These are phyloP conservation scores for Ascochyta viciae-villosae DNA, from an alignment of 2,329 filamentous ascomycete genomes.

Conservation along the genomic window DNA sequence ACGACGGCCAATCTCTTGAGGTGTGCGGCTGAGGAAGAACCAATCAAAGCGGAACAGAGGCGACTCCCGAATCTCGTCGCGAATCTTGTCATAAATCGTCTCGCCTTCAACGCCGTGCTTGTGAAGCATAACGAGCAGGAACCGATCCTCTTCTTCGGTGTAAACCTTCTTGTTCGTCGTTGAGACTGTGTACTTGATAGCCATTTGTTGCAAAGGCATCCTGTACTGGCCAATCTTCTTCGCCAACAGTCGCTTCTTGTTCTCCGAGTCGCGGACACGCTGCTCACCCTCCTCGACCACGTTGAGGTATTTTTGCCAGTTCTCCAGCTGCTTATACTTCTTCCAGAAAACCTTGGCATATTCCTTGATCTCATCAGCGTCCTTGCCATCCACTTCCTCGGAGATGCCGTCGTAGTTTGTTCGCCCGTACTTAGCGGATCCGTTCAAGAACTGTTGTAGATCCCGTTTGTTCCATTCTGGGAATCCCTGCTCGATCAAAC, in stretches of 20 bases:
- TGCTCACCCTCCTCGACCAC: conserved; percentile 94
- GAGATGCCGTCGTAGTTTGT: conserved; percentile 85
- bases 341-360: conserved; percentile 98
- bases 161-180: conserved; percentile 99
- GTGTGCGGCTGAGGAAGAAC: conserved; percentile 97
- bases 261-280: conserved; percentile 83
- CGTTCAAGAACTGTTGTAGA: conserved; percentile 98
- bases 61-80: conserved; percentile 95
- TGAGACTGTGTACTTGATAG: conserved; percentile 98
- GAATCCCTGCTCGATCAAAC: conserved; percentile 83
- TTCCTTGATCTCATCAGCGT: conserved; percentile 79
- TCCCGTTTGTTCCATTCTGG: conserved; percentile 95
- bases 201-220: conserved; percentile 96
- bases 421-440: conserved; percentile 89
- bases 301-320: conserved; percentile 87
- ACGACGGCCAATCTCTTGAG: conserved; percentile 87
- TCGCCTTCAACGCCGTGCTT: conserved; percentile 92
- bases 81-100: conserved; percentile 87
- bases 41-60: conserved; percentile 98
- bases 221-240: conserved; percentile 97
- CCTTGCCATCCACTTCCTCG: conserved; percentile 90
- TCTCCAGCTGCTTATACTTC: conserved; percentile 86
- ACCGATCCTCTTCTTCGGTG: conserved; percentile 96
- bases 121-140: conserved; percentile 91
- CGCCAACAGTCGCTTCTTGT: conserved; percentile 89